A percentile compares a stretch with the other conserved stretches of the same genome.
phyloP scores from a whole-genome alignment of 805 yeast species.

The Starmerella sp. region DNA sequence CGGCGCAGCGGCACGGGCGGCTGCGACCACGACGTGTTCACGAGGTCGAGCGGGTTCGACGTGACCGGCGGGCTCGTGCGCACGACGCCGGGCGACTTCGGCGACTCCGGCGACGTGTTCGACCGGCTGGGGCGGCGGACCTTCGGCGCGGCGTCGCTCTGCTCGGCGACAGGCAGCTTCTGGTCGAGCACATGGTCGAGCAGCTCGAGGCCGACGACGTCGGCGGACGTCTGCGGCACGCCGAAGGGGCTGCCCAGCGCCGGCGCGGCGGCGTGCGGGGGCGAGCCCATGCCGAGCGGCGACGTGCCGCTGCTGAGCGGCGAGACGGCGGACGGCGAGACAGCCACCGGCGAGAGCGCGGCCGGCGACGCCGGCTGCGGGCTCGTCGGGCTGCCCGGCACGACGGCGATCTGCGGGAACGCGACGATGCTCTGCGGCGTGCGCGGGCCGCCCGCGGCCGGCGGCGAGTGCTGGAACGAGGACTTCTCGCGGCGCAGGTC shows the following conservation, averaged over 20 bases:
- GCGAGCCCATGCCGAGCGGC: not conserved
- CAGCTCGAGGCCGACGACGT: slow-evolving; percentile 22
- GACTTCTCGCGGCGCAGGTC: slow-evolving; percentile 42
- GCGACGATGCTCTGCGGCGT: not conserved
- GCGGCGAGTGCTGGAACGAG: not conserved
- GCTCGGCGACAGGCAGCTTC: slow-evolving; percentile 23
- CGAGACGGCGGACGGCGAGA: slow-evolving; percentile 4
- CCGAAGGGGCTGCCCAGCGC: slow-evolving; percentile 15
- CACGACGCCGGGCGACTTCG: slow-evolving; percentile 9
- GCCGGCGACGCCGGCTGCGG: slow-evolving; percentile 9
- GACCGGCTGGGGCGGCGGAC: slow-evolving; percentile 8
- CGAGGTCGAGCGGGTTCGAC: slow-evolving; percentile 17
- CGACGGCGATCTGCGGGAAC: not conserved
- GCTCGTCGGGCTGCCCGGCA: slow-evolving; percentile 1
- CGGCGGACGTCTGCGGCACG: slow-evolving; percentile 21
- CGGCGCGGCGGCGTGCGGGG: not conserved
- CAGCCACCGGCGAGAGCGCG: not conserved
- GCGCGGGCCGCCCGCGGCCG: not conserved
- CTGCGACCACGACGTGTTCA: slow-evolving; percentile 21
- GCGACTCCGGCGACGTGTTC: slow-evolving; percentile 7
- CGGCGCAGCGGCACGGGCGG: slow-evolving; percentile 25
- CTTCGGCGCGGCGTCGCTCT: not conserved
- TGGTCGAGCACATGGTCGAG: slow-evolving; percentile 31
- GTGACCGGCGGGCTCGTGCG: slow-evolving; percentile 17
- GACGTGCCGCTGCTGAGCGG: not conserved